A percentile compares a stretch with the other conserved stretches of the same genome.
phyloP scores from a whole-genome alignment of 805 yeast species.

The Nakazawaea holstii region DNA sequence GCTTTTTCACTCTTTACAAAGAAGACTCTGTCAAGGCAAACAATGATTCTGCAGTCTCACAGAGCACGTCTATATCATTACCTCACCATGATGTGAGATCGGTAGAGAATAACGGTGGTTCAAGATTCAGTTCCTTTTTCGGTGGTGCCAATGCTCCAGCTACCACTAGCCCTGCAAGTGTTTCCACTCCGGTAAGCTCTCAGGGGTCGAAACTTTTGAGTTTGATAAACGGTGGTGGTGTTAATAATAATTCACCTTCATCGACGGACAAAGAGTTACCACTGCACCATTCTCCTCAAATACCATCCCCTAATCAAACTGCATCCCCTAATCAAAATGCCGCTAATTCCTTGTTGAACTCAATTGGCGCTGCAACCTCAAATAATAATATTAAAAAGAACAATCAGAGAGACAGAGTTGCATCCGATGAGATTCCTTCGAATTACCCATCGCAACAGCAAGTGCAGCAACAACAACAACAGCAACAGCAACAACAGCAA shows the following conservation, averaged over 20 bases:
- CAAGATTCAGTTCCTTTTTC: constrained; percentile 17
- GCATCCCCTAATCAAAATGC: constrained; percentile 6
- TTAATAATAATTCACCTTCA: neutral
- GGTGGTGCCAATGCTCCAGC: constrained; percentile 7
- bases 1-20: constrained; percentile 33
- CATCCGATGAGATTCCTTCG: neutral
- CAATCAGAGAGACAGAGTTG: neutral
- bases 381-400: neutral
- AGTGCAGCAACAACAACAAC: no score
- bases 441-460: neutral
- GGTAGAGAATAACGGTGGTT: constrained; percentile 9
- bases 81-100: neutral
- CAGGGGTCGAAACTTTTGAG: constrained; percentile 18
- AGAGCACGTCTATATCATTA: neutral
- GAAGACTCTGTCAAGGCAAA: constrained; percentile 2
- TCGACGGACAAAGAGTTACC: neutral
- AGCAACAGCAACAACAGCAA: no score
- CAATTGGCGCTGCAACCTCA: constrained; percentile 3
- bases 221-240: constrained; percentile 8
- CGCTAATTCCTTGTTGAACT: constrained; percentile 2
- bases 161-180: constrained; percentile 3
- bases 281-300: constrained; percentile 9
- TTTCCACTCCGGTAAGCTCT: neutral
- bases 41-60: neutral
- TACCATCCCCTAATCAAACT: constrained; percentile 16